Base-by-base conservation (phyloP, 371 early-diverging fungal species). In the Nematocida minor region DNA sequence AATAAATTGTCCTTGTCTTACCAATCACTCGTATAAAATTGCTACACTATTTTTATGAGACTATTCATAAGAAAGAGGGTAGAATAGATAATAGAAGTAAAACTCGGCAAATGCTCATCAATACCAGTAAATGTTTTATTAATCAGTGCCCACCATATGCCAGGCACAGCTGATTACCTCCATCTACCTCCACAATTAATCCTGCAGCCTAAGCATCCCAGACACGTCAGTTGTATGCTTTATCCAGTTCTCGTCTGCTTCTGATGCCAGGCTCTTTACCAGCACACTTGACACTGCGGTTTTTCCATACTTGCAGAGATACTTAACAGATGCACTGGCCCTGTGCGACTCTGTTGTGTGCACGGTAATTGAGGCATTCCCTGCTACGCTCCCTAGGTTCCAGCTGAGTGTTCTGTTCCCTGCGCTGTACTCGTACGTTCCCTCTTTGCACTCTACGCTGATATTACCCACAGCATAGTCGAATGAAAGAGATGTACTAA, bases 221-320 rank as follows among this genome's bases (percentile, higher is more conserved):
- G 64, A 38, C 16, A 74, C 77, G 18, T 32, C 9, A 14, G 77
- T 74, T 20, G 66, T 74, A 53, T 74, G 48, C 63, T 74, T 74
- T 32, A 74, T 74, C 77, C 77, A 74, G 55, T 74, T 74, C 36
- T 74, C 77, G 64, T 74, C 77, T 49, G 77, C 77, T 16, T 74
- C 77, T 36, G 77, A 74, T n/a, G 63, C 7, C 18, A 74, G 53
- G 4, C 77, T 62, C 25, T 40, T 74, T 9, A 74, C 77, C 4
- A 74, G 4, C 1, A 74, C 63, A 34, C 63, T 74, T 1, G 77
- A 74, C 0, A 62, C 20, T 11, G 77, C 77, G 0, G 40, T 62
- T n/a, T 66, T 63, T 31, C n/a, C 49, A 31, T 70, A 48, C 18
- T 34, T 22, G 49, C 60, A 74, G n/a, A 6, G 4, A 54, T 74